These are phyloP conservation scores for Alternaria solani DNA, from an alignment of 2,329 filamentous ascomycete genomes.

Conservation along the genomic window DNA sequence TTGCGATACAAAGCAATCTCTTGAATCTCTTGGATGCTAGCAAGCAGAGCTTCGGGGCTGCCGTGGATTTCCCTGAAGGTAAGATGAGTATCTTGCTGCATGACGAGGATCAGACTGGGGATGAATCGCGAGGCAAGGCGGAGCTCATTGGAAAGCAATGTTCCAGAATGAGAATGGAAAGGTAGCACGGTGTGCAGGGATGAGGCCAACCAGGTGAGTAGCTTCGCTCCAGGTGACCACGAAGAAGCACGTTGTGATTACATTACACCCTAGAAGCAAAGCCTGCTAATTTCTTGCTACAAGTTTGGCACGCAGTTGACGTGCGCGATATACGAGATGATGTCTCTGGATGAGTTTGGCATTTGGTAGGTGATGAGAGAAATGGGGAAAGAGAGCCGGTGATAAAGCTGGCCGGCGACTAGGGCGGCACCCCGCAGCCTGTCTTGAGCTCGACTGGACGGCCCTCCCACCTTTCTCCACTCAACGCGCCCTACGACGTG, in stretches of 20 bases:
- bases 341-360: background rate
- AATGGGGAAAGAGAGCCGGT: background rate
- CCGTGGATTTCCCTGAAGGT: background rate
- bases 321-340: background rate
- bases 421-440: background rate
- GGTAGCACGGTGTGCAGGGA: background rate
- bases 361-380: background rate
- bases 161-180: background rate
- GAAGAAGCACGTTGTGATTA: too few relatives aligned
- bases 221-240: background rate
- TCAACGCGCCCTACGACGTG: background rate
- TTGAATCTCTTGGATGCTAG: background rate
- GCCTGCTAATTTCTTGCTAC: too few relatives aligned
- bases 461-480: background rate
- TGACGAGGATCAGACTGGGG: background rate
- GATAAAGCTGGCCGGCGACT: background rate
- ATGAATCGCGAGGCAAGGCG: background rate
- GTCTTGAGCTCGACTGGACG: conserved; percentile 2
- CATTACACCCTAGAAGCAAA: too few relatives aligned
- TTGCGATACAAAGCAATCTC: background rate
- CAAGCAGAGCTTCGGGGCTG: background rate
- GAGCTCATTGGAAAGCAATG: background rate
- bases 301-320: too few relatives aligned
- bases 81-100: background rate
- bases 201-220: background rate